Percentiles rank a stretch among this genome's conserved stretches.
Evolutionary conservation across 805 yeast genomes (phyloP).

Genomic region (Zygosaccharomyces lentus): DNA sequence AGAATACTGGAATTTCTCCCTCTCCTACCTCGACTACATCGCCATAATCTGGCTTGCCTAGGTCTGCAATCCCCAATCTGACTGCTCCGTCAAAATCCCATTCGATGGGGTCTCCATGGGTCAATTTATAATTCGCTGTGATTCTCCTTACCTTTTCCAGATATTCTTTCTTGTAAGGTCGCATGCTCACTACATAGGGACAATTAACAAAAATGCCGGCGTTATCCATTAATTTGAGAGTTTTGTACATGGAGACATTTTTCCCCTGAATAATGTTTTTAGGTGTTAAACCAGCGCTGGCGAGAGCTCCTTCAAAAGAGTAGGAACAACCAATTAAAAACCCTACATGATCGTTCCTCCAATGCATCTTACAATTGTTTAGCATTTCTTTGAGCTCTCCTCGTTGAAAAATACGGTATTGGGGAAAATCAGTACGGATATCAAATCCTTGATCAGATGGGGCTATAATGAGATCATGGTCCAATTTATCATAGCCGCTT

Average conservation of each 20-base stretch:
- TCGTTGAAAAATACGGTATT: conserved; percentile 34
- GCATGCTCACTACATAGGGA: conserved; percentile 41
- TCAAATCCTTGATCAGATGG: conserved; percentile 23
- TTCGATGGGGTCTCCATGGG: conserved; percentile 43
- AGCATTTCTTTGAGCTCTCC: conserved; percentile 31
- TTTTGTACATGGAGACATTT: conserved; percentile 31
- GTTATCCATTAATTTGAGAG: conserved; percentile 26
- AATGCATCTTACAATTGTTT: conserved; percentile 29
- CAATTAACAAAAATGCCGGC: conserved; percentile 34
- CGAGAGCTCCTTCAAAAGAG: conserved; percentile 39
- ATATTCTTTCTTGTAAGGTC: conserved; percentile 36
- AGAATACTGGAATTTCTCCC: conserved; percentile 41
- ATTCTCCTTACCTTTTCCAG: conserved; percentile 33
- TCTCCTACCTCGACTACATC: conserved; percentile 31
- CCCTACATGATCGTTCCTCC: conserved; percentile 38
- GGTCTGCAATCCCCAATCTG: conserved; percentile 36
- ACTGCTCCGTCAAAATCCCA: conserved; percentile 40
- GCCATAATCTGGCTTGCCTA: conserved; percentile 38
- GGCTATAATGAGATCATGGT: conserved; percentile 10
- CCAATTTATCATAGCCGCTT: conserved; percentile 27
- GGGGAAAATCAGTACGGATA: conserved; percentile 36
- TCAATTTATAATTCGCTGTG: conserved; percentile 29
- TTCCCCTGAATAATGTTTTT: conserved; percentile 21
- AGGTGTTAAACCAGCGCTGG: conserved; percentile 32
- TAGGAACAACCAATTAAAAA: conserved; percentile 42